A percentile compares a stretch with the other conserved stretches of the same genome.
phyloP scores from a whole-genome alignment of 202 grass and related monocot genomes.

The Panicum hallii region DNA sequence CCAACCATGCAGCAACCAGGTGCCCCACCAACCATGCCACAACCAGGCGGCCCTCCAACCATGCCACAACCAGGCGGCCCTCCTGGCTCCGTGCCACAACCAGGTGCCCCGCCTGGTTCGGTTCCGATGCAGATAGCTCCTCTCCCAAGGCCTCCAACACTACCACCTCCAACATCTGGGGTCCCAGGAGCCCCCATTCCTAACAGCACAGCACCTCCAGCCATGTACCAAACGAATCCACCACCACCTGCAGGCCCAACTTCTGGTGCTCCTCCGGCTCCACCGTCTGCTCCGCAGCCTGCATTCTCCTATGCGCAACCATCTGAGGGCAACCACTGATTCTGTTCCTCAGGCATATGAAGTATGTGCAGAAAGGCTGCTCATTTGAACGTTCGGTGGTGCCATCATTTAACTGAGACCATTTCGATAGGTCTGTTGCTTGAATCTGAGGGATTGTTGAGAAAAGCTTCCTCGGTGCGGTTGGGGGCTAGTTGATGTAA shows the following conservation, averaged over 20 bases:
- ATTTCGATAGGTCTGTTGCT: background rate
- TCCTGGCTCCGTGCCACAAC: slow-evolving; percentile 60
- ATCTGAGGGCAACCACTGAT: slow-evolving; percentile 57
- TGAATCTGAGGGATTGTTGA: slow-evolving; percentile 31
- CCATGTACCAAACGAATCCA: slow-evolving; percentile 62
- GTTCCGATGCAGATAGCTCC: slow-evolving; percentile 62
- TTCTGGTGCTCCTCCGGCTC: slow-evolving; percentile 49
- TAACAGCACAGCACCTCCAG: slow-evolving; percentile 49
- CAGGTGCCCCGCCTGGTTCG: slow-evolving; percentile 47
- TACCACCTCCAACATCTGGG: slow-evolving; percentile 61
- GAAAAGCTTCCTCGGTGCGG: background rate
- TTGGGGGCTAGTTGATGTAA: slow-evolving; percentile 35
- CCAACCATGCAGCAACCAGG: slow-evolving; percentile 34
- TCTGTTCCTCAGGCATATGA: slow-evolving; percentile 12
- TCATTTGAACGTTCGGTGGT: slow-evolving; percentile 6
- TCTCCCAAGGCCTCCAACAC: slow-evolving; percentile 63
- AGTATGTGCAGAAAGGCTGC: background rate
- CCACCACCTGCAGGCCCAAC: slow-evolving; percentile 41
- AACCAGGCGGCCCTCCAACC: slow-evolving; percentile 37
- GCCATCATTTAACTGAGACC: slow-evolving; percentile 12
- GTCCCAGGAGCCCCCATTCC: slow-evolving; percentile 45
- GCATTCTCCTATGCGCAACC: slow-evolving; percentile 50
- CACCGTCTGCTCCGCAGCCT: slow-evolving; percentile 37
- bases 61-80: slow-evolving; percentile 44
- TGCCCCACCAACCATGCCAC: slow-evolving; percentile 54